Conservation (phyloP, 345 rosid species). For the Stellera chamaejasme region DNA sequence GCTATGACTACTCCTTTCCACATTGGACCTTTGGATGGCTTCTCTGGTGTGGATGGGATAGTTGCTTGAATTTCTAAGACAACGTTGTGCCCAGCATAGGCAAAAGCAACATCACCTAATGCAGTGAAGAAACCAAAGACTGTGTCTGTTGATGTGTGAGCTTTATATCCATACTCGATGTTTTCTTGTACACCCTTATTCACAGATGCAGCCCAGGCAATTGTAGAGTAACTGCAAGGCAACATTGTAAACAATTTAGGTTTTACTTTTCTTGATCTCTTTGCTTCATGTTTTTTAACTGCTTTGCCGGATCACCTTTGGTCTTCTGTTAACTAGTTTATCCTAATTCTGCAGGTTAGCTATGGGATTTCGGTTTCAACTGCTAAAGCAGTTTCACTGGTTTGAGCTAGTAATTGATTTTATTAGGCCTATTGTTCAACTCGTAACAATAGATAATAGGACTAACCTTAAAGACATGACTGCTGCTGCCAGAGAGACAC, state of each 20-base stretch:
- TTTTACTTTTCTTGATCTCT: background rate
- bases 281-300: background rate
- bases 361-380: background rate
- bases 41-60: constrained; percentile 77
- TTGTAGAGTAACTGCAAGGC: constrained; percentile 61
- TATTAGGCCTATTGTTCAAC: background rate
- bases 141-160: constrained; percentile 32
- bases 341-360: too few species aligned
- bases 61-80: constrained; percentile 90
- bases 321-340: background rate
- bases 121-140: constrained; percentile 62
- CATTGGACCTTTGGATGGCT: constrained; percentile 84
- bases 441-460: background rate
- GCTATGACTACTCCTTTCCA: constrained; percentile 75
- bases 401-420: too few species aligned
- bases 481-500: constrained; percentile 72
- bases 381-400: background rate
- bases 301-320: background rate
- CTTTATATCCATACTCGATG: constrained; percentile 45
- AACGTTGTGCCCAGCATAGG: constrained; percentile 80
- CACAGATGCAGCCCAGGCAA: constrained; percentile 64
- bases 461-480: constrained; percentile 69
- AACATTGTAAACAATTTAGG: background rate
- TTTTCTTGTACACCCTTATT: constrained; percentile 43
- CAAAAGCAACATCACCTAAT: constrained; percentile 78